These are phyloP conservation scores for Harringtonia lauricola DNA, from an alignment of 2,329 filamentous ascomycete genomes.

Conservation along the genomic window DNA sequence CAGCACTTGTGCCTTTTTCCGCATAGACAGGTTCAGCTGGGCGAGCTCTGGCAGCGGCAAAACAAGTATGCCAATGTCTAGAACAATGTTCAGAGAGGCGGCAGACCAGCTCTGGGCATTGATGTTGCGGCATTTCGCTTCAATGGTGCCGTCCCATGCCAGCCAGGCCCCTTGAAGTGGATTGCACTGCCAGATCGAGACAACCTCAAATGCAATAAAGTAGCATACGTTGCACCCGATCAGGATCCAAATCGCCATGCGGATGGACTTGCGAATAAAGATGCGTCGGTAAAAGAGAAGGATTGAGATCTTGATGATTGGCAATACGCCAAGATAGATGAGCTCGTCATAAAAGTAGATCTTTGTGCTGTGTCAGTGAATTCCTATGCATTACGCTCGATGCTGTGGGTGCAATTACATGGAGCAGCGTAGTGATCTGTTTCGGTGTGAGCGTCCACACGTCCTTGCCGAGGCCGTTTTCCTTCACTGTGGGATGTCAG, in stretches of 20 bases:
- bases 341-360: constrained; percentile 20
- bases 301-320: constrained; percentile 24
- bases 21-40: constrained; percentile 17
- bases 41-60: constrained; percentile 20
- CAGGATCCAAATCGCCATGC: constrained; percentile 15
- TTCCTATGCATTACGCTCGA: neutral
- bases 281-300: constrained; percentile 25
- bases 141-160: constrained; percentile 20
- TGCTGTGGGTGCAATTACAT: constrained; percentile 12
- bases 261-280: constrained; percentile 18
- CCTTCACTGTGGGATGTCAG: constrained; percentile 18
- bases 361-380: constrained; percentile 8
- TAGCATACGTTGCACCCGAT: constrained; percentile 18
- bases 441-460: constrained; percentile 31
- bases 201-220: constrained; percentile 15
- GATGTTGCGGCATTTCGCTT: constrained; percentile 20
- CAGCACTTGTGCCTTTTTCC: constrained; percentile 22
- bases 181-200: constrained; percentile 20
- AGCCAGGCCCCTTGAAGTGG: constrained; percentile 20
- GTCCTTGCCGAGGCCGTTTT: constrained; percentile 28
- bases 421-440: constrained; percentile 29
- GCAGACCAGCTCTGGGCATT: constrained; percentile 21
- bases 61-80: constrained; percentile 19
- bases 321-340: constrained; percentile 18
- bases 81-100: constrained; percentile 19